Conservation (phyloP, 768 basidiomycete genomes). For the Tulasnella sp. region DNA sequence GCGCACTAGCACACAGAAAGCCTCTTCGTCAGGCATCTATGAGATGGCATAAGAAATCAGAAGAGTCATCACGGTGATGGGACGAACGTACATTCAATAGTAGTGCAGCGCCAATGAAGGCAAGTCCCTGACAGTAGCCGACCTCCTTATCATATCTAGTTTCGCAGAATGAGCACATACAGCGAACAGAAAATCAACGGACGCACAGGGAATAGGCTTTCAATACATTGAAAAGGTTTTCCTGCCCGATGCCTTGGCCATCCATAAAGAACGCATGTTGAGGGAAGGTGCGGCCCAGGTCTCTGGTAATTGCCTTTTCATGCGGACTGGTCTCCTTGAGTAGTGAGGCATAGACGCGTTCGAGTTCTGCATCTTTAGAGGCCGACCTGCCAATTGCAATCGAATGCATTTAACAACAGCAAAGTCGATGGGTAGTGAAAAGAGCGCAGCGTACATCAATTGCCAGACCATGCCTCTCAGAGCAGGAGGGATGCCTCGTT, state of each 20-base stretch:
- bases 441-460: constrained; percentile 79
- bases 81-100: constrained; percentile 61
- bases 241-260: constrained; percentile 89
- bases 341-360: constrained; percentile 65
- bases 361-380: constrained; percentile 72
- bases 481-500: constrained; percentile 77
- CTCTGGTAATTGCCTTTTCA: constrained; percentile 88
- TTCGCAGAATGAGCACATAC: constrained; percentile 22
- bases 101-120: constrained; percentile 90
- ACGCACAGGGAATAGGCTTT: constrained; percentile 91
- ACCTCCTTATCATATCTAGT: constrained; percentile 75
- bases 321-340: constrained; percentile 76
- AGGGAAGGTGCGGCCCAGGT: constrained; percentile 94
- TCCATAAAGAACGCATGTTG: constrained; percentile 94
- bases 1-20: constrained; percentile 87
- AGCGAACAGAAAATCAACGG: not conserved
- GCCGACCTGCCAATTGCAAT: not conserved
- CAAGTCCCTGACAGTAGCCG: constrained; percentile 94
- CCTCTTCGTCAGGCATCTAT: constrained; percentile 99
- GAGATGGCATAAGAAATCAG: not conserved
- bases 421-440: too few species aligned
- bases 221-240: constrained; percentile 92
- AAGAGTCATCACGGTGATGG: not conserved
- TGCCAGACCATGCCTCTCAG: constrained; percentile 95
- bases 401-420: not conserved